phyloP scores from a whole-genome alignment of 768 basidiomycete genomes.

The Leccinum sublutescens region DNA sequence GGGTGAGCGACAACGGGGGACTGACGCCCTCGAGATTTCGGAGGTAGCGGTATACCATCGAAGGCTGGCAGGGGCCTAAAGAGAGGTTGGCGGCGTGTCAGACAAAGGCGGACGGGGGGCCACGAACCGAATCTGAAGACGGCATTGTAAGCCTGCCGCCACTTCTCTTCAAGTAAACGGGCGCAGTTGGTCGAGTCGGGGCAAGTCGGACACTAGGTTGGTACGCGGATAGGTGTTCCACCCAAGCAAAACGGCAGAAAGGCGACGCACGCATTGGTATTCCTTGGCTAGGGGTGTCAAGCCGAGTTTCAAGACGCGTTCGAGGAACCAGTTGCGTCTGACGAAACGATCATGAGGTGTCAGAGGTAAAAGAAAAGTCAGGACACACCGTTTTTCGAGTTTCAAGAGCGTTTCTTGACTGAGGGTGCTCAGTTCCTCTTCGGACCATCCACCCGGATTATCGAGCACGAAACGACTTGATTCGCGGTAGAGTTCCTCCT shows the following conservation, averaged over 20 bases:
- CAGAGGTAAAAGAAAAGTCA: not conserved
- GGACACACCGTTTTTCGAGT: slow-evolving; percentile 73
- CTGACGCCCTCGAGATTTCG: slow-evolving; percentile 88
- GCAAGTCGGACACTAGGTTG: slow-evolving; percentile 70
- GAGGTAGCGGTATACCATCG: slow-evolving; percentile 90
- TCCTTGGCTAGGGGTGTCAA: slow-evolving; percentile 87
- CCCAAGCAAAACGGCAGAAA: not conserved
- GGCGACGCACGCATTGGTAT: slow-evolving; percentile 80
- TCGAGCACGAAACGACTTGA: slow-evolving; percentile 90
- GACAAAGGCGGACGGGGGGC: not conserved
- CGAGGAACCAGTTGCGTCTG: slow-evolving; percentile 93
- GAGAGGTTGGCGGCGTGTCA: not conserved
- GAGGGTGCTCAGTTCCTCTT: slow-evolving; percentile 78
- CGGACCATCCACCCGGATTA: slow-evolving; percentile 83
- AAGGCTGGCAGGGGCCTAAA: slow-evolving; percentile 80
- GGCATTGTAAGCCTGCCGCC: slow-evolving; percentile 84
- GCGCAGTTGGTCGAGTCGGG: slow-evolving; percentile 80
- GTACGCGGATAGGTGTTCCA: slow-evolving; percentile 1
- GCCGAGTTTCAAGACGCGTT: slow-evolving; percentile 89
- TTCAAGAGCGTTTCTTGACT: slow-evolving; percentile 82
- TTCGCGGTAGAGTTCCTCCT: slow-evolving; percentile 89
- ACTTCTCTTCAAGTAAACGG: slow-evolving; percentile 86
- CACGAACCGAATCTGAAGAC: slow-evolving; percentile 78
- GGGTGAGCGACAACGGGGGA: slow-evolving; percentile 81
- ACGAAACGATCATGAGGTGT: not conserved